Evolutionary conservation across 495 filamentous ascomycete species (phyloP).

Genomic region (Xylaria venustula): DNA sequence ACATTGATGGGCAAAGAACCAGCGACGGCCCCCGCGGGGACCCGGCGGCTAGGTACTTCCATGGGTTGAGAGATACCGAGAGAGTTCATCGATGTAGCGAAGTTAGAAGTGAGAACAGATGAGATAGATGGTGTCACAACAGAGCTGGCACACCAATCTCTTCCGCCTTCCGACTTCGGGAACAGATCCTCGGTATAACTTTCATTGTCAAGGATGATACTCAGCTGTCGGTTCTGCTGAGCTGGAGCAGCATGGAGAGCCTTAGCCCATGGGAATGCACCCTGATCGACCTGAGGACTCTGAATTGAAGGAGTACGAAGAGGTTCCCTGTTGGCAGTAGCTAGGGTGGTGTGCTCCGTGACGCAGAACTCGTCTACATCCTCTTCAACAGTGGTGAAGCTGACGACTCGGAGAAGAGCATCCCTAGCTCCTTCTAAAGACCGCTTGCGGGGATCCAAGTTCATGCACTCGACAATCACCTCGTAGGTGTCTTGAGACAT

Average conservation of each 20-base stretch:
- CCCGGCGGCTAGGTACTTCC: slow-evolving; percentile 29
- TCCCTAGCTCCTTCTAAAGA: slow-evolving; percentile 75
- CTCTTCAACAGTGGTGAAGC: slow-evolving; percentile 88
- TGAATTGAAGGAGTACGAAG: slow-evolving; percentile 94
- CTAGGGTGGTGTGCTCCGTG: slow-evolving; percentile 66
- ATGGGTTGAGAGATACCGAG: slow-evolving; percentile 46
- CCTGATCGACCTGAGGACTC: slow-evolving; percentile 75
- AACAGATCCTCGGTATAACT: slow-evolving; percentile 88
- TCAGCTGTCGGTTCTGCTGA: slow-evolving; percentile 78
- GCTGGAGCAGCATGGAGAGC: slow-evolving; percentile 76
- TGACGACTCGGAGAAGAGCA: slow-evolving; percentile 72
- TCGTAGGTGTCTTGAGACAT: slow-evolving; percentile 98
- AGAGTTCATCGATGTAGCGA: slow-evolving; percentile 69
- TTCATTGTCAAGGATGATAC: slow-evolving; percentile 72
- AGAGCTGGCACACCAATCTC: slow-evolving; percentile 70
- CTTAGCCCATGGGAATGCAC: slow-evolving; percentile 93
- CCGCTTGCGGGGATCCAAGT: slow-evolving; percentile 85
- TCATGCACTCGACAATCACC: slow-evolving; percentile 82
- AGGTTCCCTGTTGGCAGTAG: slow-evolving; percentile 88
- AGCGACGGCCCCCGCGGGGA: slow-evolving; percentile 51
- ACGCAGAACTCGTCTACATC: slow-evolving; percentile 91
- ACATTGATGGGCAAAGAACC: slow-evolving; percentile 75
- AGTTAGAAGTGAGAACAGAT: slow-evolving; percentile 71
- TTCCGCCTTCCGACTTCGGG: slow-evolving; percentile 70
- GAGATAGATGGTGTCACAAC: slow-evolving; percentile 71